phyloP scores from a whole-genome alignment of 352 stramenopile genomes.

The Globisporangium nagaii region DNA sequence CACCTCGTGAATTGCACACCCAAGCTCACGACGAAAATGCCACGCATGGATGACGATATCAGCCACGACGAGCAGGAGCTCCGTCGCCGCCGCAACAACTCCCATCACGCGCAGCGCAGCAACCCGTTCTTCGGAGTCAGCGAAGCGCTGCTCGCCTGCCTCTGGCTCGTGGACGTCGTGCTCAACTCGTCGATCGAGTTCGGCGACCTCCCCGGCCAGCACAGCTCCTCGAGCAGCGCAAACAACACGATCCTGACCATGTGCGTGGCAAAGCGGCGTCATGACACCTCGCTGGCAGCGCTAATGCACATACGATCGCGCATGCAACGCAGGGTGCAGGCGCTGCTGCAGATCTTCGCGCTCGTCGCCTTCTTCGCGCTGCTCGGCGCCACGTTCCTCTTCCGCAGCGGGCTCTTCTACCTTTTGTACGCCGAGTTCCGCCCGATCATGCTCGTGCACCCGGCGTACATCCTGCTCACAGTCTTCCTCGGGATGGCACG shows the following conservation, averaged over 20 bases:
- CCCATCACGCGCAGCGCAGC: background rate
- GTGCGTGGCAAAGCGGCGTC: constrained; percentile 31
- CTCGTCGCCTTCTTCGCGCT: constrained; percentile 53
- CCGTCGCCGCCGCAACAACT: background rate
- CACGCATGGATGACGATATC: background rate
- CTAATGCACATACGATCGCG: background rate
- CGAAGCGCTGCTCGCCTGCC: constrained; percentile 26
- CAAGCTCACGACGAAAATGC: background rate
- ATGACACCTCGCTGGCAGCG: too few species aligned
- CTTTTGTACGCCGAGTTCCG: constrained; percentile 58
- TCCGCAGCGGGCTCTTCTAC: constrained; percentile 59
- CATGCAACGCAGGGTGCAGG: constrained; percentile 33
- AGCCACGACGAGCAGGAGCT: background rate
- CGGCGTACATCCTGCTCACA: constrained; percentile 45
- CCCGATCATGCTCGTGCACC: constrained; percentile 32
- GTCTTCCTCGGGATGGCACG: constrained; percentile 31
- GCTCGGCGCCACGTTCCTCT: constrained; percentile 61
- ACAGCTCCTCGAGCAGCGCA: constrained; percentile 2
- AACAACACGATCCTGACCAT: constrained; percentile 50
- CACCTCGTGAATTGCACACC: too few species aligned
- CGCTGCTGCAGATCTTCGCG: constrained; percentile 55
- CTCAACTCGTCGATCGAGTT: constrained; percentile 65
- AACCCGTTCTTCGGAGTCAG: constrained; percentile 39
- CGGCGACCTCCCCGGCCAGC: constrained; percentile 34
- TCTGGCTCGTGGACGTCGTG: constrained; percentile 51